Percentiles rank a stretch among this genome's conserved stretches.
Evolutionary conservation across 768 basidiomycete species (phyloP).

Genomic region (Coprinellus aureogranulatus): DNA sequence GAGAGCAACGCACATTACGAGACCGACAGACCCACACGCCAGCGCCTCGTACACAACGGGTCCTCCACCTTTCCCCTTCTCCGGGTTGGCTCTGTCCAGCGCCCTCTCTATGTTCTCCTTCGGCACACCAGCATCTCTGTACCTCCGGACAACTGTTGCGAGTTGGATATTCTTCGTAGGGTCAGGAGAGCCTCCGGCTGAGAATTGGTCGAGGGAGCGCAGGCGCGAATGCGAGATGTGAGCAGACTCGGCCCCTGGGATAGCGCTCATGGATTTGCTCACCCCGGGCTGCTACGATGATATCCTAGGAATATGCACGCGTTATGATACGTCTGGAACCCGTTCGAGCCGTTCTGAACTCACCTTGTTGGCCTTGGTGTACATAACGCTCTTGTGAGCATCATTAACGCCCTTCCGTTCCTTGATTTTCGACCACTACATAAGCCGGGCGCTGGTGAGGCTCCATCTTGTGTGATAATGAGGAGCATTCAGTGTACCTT

Average conservation of each 20-base stretch:
- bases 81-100: constrained; percentile 48
- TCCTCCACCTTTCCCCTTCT: constrained; percentile 48
- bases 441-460: not conserved
- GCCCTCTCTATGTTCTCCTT: constrained; percentile 69
- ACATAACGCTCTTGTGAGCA: constrained; percentile 55
- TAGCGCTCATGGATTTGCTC: not conserved
- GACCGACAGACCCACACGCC: constrained; percentile 53
- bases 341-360: constrained; percentile 20
- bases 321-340: not conserved
- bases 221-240: too few species aligned
- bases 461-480: too few species aligned
- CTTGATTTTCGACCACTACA: constrained; percentile 79
- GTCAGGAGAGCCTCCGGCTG: constrained; percentile 57
- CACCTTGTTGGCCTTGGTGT: constrained; percentile 55
- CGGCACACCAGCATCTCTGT: constrained; percentile 58
- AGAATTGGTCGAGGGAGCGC: too few species aligned
- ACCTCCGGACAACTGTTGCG: constrained; percentile 52
- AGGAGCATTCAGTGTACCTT: constrained; percentile 5
- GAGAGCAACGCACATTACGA: constrained; percentile 55
- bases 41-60: constrained; percentile 62
- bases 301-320: constrained; percentile 43
- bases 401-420: constrained; percentile 67
- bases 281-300: constrained; percentile 61
- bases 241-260: constrained; percentile 15
- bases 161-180: constrained; percentile 54